These are phyloP conservation scores for Seiridium unicorne DNA, from an alignment of 2,329 filamentous ascomycete genomes.

Conservation along the genomic window DNA sequence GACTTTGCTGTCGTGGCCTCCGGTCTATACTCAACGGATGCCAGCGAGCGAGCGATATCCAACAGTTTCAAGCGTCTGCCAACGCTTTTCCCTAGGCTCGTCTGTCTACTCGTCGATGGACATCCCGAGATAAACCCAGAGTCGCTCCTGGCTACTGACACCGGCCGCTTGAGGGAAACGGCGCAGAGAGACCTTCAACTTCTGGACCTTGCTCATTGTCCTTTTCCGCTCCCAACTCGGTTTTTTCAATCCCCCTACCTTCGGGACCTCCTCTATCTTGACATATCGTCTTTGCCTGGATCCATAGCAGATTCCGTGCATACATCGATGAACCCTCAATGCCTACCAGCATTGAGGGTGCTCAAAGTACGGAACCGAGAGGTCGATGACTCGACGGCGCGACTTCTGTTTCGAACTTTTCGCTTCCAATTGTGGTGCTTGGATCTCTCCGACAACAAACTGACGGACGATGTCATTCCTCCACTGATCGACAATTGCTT, in stretches of 20 bases:
- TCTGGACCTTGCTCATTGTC: conserved; percentile 44
- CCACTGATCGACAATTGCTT: conserved; percentile 31
- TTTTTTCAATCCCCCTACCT: conserved; percentile 39
- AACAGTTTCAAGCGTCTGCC: conserved; percentile 37
- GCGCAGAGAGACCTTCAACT: conserved; percentile 29
- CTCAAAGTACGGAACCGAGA: conserved; percentile 49
- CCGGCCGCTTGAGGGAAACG: background rate
- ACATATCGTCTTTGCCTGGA: conserved; percentile 48
- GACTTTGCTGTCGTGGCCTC: conserved; percentile 36
- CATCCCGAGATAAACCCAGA: conserved; percentile 43
- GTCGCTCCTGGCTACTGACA: conserved; percentile 26
- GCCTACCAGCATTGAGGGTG: conserved; percentile 47
- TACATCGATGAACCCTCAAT: conserved; percentile 26
- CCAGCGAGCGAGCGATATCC: conserved; percentile 33
- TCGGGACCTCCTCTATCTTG: conserved; percentile 47
- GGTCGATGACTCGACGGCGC: conserved; percentile 38
- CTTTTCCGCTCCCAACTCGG: conserved; percentile 34
- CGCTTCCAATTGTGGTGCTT: conserved; percentile 52
- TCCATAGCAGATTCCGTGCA: conserved; percentile 37
- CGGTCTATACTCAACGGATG: conserved; percentile 38
- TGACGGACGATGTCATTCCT: conserved; percentile 44
- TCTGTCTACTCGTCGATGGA: conserved; percentile 47
- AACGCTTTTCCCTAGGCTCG: conserved; percentile 39
- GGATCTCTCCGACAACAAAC: conserved; percentile 50
- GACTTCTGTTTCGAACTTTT: conserved; percentile 32